Evolutionary conservation across 148 eudicot genomes (phyloP).

Genomic region (Gaultheria prostrata): DNA sequence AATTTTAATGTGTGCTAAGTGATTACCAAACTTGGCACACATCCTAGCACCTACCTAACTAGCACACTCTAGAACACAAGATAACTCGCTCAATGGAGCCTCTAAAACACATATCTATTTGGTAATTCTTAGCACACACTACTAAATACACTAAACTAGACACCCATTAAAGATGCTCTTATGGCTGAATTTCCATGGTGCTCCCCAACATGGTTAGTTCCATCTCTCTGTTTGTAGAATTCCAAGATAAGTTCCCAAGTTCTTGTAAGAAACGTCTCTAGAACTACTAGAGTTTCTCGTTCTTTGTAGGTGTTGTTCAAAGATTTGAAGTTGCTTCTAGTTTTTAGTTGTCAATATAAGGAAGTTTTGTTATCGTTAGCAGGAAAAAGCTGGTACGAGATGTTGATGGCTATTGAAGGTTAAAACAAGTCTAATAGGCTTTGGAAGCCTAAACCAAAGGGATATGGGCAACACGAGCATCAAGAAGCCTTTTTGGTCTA

Average conservation of each 20-base stretch:
- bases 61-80: neutral
- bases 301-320: neutral
- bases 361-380: too few species aligned
- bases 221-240: neutral
- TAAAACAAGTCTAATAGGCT: too few species aligned
- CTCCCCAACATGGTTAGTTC: neutral
- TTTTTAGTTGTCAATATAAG: too few species aligned
- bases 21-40: neutral
- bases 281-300: neutral
- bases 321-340: too few species aligned
- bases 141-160: neutral
- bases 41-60: neutral
- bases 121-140: neutral
- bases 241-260: neutral
- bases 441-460: too few species aligned
- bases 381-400: too few species aligned
- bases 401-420: too few species aligned
- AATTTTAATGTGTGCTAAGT: neutral
- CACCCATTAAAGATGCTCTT: neutral
- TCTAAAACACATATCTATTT: neutral
- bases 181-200: neutral
- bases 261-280: neutral
- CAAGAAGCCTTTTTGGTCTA: too few species aligned
- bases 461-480: too few species aligned
- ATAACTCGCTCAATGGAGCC: neutral